Conservation (phyloP, 208 protist genomes). For the Acanthamoeba culbertsoni region DNA sequence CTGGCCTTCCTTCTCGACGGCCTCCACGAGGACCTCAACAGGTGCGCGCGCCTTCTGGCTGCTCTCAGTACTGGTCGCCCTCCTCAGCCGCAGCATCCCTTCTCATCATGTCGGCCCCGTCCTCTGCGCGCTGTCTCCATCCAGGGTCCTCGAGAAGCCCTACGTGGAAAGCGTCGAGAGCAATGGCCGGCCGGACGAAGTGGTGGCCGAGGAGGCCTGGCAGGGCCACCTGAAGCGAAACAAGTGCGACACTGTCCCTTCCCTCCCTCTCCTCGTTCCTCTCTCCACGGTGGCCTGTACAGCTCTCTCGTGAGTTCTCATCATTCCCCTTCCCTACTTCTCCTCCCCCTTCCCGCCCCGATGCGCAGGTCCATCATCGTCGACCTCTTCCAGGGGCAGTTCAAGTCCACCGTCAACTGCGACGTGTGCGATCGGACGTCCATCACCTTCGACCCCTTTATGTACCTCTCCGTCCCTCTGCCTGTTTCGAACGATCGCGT, state of each 20-base stretch:
- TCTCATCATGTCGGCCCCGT: no score
- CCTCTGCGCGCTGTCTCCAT: neutral
- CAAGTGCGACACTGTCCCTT: conserved; percentile 5
- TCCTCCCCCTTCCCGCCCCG: no score
- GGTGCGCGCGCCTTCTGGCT: neutral
- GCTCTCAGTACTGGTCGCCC: no score
- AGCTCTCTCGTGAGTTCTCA: neutral
- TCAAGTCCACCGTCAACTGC: conserved; percentile 73
- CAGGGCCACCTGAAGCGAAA: conserved; percentile 86
- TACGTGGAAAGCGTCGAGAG: conserved; percentile 84
- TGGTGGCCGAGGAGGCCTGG: conserved; percentile 88
- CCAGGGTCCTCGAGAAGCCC: conserved; percentile 72
- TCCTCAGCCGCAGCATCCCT: no score
- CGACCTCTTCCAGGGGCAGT: conserved; percentile 77
- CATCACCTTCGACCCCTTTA: conserved; percentile 79
- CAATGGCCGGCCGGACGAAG: conserved; percentile 78
- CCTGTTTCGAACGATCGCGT: neutral
- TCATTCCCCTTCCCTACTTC: no score
- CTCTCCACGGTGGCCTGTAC: neutral
- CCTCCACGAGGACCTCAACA: conserved; percentile 72
- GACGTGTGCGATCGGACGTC: conserved; percentile 64
- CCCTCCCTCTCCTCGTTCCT: neutral
- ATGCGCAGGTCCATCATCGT: conserved; percentile 87
- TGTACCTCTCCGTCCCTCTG: conserved; percentile 54
- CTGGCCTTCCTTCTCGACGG: conserved; percentile 73